A percentile compares a stretch with the other conserved stretches of the same genome.
These are phyloP conservation scores for Dryadomyces quercus-mongolicae DNA, from an alignment of 2,329 filamentous ascomycete genomes.

Conservation along the genomic window DNA sequence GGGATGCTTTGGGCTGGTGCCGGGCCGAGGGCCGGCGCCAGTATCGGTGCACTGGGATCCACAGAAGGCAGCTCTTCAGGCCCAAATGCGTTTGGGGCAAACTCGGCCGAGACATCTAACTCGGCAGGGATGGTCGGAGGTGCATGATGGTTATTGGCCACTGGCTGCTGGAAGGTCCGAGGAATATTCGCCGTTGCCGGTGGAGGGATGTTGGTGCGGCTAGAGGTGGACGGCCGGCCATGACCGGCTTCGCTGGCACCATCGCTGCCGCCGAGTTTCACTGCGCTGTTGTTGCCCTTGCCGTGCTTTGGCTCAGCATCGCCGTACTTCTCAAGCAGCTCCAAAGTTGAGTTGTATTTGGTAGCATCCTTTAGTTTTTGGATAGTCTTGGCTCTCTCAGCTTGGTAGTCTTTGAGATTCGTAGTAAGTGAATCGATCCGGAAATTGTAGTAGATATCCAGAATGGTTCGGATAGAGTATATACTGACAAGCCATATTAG, in stretches of 20 bases:
- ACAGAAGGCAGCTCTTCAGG: constrained; percentile 9
- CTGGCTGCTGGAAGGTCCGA: constrained; percentile 16
- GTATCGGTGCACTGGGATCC: not conserved
- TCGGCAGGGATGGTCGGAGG: constrained; percentile 13
- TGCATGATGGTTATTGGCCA: not conserved
- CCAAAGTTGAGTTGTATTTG: constrained; percentile 88
- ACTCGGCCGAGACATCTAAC: constrained; percentile 43
- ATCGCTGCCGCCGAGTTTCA: constrained; percentile 9
- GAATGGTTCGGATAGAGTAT: constrained; percentile 54
- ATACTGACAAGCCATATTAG: constrained; percentile 42
- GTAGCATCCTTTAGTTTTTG: constrained; percentile 90
- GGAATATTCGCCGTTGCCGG: constrained; percentile 53
- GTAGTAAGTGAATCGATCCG: constrained; percentile 59
- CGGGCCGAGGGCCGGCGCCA: not conserved
- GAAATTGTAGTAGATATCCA: constrained; percentile 67
- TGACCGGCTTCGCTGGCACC: not conserved
- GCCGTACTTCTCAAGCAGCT: constrained; percentile 90
- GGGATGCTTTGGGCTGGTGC: constrained; percentile 15
- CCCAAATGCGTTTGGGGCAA: constrained; percentile 60
- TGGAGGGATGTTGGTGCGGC: constrained; percentile 39
- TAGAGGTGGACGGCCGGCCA: constrained; percentile 11
- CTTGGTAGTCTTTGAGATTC: constrained; percentile 61
- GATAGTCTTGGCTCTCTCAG: constrained; percentile 76
- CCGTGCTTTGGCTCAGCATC: constrained; percentile 40
- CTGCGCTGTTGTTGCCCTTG: constrained; percentile 10